Evolutionary conservation across 1,139 yeast genomes (phyloP).

Genomic region (Meyerozyma carpophila): DNA sequence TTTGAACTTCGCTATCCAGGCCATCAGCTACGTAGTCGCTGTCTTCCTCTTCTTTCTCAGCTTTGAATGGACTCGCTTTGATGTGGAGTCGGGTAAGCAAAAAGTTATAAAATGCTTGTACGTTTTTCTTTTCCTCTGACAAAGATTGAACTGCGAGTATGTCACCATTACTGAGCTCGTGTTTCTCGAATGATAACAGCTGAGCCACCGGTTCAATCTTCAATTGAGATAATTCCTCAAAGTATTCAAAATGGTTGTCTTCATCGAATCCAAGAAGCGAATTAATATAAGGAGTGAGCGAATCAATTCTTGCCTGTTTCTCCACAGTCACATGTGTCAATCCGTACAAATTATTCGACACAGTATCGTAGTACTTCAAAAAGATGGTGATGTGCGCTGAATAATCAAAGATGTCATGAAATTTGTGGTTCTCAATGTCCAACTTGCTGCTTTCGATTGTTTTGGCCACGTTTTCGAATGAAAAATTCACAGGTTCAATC

Average conservation of each 20-base stretch:
- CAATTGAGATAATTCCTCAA: slow-evolving; percentile 68
- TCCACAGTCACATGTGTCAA: slow-evolving; percentile 57
- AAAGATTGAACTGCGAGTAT: slow-evolving; percentile 56
- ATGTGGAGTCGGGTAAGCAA: slow-evolving; percentile 65
- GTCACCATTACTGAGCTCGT: slow-evolving; percentile 77
- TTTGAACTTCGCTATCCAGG: slow-evolving; percentile 9
- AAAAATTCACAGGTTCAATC: slow-evolving; percentile 18
- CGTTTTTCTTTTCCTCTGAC: slow-evolving; percentile 21
- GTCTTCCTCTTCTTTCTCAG: slow-evolving; percentile 45
- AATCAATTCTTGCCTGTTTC: slow-evolving; percentile 42
- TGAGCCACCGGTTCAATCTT: slow-evolving; percentile 49
- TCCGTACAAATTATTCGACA: slow-evolving; percentile 51
- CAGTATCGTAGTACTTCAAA: slow-evolving; percentile 65
- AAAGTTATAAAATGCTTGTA: slow-evolving; percentile 56
- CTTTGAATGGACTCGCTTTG: slow-evolving; percentile 42
- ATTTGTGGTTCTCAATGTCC: slow-evolving; percentile 7
- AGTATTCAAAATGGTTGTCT: slow-evolving; percentile 36
- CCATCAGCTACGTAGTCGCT: slow-evolving; percentile 32
- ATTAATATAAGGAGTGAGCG: slow-evolving; percentile 39
- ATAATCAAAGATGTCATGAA: slow-evolving; percentile 19
- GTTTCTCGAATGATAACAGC: slow-evolving; percentile 46
- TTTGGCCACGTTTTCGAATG: slow-evolving; percentile 17
- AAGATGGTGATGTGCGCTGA: slow-evolving; percentile 48
- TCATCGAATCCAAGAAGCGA: slow-evolving; percentile 41
- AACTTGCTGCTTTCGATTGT: slow-evolving; percentile 12